Conservation (phyloP, 495 filamentous ascomycete genomes). For the Beverwykella pulmonaria region DNA sequence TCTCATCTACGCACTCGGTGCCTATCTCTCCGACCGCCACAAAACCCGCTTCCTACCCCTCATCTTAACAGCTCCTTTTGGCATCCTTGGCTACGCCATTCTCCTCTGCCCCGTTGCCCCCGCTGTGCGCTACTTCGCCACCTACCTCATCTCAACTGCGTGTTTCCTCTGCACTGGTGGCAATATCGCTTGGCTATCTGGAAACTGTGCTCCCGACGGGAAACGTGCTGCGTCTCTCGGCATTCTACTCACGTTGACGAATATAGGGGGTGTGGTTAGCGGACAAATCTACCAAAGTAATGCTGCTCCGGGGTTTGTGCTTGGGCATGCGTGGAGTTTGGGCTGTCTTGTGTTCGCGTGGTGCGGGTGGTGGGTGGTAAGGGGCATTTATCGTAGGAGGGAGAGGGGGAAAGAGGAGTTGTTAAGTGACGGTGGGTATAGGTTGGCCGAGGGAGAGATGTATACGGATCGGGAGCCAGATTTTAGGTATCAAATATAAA, state of each 20-base stretch:
- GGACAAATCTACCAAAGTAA: constrained; percentile 38
- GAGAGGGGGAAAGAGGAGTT: constrained; percentile 33
- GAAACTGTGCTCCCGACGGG: constrained; percentile 48
- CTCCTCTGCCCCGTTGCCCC: constrained; percentile 25
- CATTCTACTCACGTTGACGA: constrained; percentile 46
- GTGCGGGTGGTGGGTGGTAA: constrained; percentile 36
- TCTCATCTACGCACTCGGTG: constrained; percentile 36
- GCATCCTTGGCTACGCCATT: constrained; percentile 38
- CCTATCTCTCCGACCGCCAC: constrained; percentile 32
- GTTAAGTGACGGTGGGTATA: constrained; percentile 19
- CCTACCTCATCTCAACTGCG: constrained; percentile 37
- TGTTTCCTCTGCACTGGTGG: constrained; percentile 39
- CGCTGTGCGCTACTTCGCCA: constrained; percentile 37
- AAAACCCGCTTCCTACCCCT: constrained; percentile 34
- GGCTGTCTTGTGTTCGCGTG: constrained; percentile 36
- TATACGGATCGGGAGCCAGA: constrained; percentile 38
- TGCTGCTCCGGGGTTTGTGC: constrained; percentile 26
- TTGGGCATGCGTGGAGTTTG: constrained; percentile 38
- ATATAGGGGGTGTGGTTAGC: constrained; percentile 45
- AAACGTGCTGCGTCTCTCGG: constrained; percentile 51
- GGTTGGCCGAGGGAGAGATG: constrained; percentile 11
- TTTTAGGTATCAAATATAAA: constrained; percentile 37
- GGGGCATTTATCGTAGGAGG: constrained; percentile 29
- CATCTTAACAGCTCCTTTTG: constrained; percentile 33
- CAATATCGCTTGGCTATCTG: constrained; percentile 35